Conservation (phyloP, 1,284 basidiomycete genomes). For the Xerocomus amazonicus region DNA sequence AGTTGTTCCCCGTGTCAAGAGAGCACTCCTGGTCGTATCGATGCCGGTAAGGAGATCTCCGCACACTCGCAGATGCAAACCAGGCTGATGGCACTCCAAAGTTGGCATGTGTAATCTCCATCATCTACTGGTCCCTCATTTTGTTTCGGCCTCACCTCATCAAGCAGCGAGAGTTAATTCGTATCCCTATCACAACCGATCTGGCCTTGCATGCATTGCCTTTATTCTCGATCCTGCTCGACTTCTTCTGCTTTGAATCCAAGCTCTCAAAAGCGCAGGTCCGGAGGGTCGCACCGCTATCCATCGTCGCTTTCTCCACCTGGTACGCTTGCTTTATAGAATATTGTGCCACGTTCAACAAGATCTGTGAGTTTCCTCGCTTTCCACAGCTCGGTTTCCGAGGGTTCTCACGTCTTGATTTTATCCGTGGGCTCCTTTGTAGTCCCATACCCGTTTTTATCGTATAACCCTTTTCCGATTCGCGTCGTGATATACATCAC, state of each 20-base stretch:
- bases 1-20: slow-evolving; percentile 21
- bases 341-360: slow-evolving; percentile 59
- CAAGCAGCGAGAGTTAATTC: slow-evolving; percentile 26
- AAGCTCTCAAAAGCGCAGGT: slow-evolving; percentile 52
- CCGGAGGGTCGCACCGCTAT: slow-evolving; percentile 42
- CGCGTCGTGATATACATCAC: slow-evolving; percentile 62
- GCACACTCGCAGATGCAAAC: neutral
- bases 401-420: slow-evolving; percentile 8
- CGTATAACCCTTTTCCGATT: slow-evolving; percentile 47
- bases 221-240: slow-evolving; percentile 54
- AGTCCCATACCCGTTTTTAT: slow-evolving; percentile 85
- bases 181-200: slow-evolving; percentile 61
- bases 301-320: slow-evolving; percentile 42
- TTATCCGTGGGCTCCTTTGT: neutral
- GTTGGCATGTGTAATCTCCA: slow-evolving; percentile 65
- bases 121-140: slow-evolving; percentile 70
- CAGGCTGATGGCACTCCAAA: slow-evolving; percentile 24
- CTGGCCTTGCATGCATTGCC: slow-evolving; percentile 67
- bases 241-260: slow-evolving; percentile 68
- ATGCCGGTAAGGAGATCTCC: slow-evolving; percentile 22
- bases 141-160: slow-evolving; percentile 53
- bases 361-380: slow-evolving; percentile 50
- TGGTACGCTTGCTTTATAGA: slow-evolving; percentile 70
- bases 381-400: neutral
- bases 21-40: slow-evolving; percentile 27